phyloP scores from a whole-genome alignment of 2,329 filamentous ascomycete species.

The Ramularia endophylla region DNA sequence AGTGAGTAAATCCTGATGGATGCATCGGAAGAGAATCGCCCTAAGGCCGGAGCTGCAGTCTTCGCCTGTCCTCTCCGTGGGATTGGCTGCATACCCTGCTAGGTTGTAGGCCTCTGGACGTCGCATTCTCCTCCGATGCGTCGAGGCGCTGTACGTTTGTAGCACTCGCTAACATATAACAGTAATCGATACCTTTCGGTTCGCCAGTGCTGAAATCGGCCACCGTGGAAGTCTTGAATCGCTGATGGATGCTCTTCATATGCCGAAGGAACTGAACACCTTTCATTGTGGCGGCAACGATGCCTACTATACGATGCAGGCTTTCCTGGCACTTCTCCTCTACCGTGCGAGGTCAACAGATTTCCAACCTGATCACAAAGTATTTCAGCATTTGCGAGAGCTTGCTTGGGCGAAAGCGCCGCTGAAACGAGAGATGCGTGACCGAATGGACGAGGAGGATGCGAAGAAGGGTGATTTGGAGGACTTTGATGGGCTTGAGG shows the following conservation, averaged over 20 bases:
- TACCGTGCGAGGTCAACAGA: background rate
- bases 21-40: too few relatives aligned
- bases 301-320: conserved; percentile 4
- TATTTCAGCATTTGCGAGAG: background rate
- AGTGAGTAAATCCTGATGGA: background rate
- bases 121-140: too few relatives aligned
- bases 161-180: background rate
- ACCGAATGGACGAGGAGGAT: background rate
- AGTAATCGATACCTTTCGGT: background rate
- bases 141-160: too few relatives aligned
- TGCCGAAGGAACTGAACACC: background rate
- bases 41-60: too few relatives aligned
- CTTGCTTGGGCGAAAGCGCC: background rate
- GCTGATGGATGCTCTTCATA: background rate
- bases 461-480: background rate
- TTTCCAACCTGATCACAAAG: background rate
- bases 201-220: background rate
- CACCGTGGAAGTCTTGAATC: background rate
- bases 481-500: background rate
- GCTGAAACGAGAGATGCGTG: background rate
- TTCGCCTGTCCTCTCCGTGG: too few relatives aligned
- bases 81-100: too few relatives aligned
- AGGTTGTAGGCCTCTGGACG: too few relatives aligned
- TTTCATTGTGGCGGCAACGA: conserved; percentile 3
- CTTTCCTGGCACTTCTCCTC: background rate